These are phyloP conservation scores for Monosporozyma yasuniensis DNA, from an alignment of 805 yeast genomes.

Conservation along the genomic window DNA sequence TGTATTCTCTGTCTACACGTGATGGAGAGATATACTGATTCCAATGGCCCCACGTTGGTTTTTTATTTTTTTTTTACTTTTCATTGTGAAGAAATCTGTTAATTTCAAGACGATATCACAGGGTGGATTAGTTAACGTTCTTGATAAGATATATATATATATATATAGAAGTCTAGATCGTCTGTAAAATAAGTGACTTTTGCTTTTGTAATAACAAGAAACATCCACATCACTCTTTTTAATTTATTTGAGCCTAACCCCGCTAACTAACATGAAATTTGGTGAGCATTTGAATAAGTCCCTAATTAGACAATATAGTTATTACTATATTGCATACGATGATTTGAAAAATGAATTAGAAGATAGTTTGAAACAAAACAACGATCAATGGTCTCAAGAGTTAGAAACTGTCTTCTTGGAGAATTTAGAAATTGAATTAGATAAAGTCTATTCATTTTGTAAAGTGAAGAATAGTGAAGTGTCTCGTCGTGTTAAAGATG, in stretches of 20 bases:
- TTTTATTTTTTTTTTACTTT: not conserved
- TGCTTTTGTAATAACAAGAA: too few relatives aligned
- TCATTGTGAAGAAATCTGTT: too few relatives aligned
- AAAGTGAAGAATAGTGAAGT: conserved; percentile 82
- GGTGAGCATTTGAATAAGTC: conserved; percentile 89
- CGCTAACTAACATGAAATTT: conserved; percentile 71
- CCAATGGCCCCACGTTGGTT: not conserved
- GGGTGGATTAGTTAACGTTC: too few relatives aligned
- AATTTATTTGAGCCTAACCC: too few relatives aligned
- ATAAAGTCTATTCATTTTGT: conserved; percentile 87
- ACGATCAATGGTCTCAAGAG: conserved; percentile 59
- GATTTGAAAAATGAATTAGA: conserved; percentile 78
- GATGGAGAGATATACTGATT: too few relatives aligned
- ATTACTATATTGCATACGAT: conserved; percentile 87
- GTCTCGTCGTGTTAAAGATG: conserved; percentile 71
- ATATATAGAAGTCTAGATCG: too few relatives aligned
- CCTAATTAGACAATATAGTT: conserved; percentile 80
- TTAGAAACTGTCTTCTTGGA: conserved; percentile 77
- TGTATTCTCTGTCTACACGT: not conserved
- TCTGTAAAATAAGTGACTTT: too few relatives aligned
- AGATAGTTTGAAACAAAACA: conserved; percentile 48
- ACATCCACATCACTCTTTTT: too few relatives aligned
- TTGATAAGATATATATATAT: too few relatives aligned
- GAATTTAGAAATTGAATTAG: conserved; percentile 71
- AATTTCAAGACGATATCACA: too few relatives aligned